Conservation (phyloP, 176 grass and related monocot species). For the Dendrocalamus sinicus region DNA sequence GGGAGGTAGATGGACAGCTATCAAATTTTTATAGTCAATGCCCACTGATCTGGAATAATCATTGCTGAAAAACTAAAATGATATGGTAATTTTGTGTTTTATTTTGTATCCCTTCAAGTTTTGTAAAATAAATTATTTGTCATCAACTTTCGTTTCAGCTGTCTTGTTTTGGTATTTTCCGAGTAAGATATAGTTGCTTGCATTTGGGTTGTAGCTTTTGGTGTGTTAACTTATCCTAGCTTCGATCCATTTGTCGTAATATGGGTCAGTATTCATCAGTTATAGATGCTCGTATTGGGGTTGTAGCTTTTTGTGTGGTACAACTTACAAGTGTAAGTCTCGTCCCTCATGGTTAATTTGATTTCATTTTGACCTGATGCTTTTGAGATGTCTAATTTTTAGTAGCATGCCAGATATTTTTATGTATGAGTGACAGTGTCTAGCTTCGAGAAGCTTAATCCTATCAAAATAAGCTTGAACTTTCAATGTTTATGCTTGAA, state of each 20-base stretch:
- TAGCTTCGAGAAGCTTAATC: not conserved
- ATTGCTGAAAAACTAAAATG: conserved; percentile 6
- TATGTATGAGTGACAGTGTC: not conserved
- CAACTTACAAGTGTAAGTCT: not conserved
- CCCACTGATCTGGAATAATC: conserved; percentile 1
- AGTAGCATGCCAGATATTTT: not conserved
- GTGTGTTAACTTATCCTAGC: conserved; percentile 8
- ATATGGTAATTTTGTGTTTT: not conserved
- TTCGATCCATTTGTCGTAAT: not conserved
- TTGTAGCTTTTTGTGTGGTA: conserved; percentile 4
- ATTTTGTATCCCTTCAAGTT: not conserved
- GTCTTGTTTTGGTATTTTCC: not conserved
- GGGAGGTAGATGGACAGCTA: not conserved
- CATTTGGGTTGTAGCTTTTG: conserved; percentile 25
- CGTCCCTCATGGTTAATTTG: not conserved
- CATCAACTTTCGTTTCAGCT: not conserved
- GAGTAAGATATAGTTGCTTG: not conserved
- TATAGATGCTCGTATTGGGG: not conserved
- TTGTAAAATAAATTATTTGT: not conserved
- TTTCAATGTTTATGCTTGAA: not conserved
- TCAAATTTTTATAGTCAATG: not conserved
- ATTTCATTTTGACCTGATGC: not conserved
- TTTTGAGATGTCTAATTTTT: not conserved
- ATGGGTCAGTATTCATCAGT: not conserved
- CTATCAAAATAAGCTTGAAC: not conserved